Percentiles rank a stretch among this genome's conserved stretches.
Evolutionary conservation across 176 grass and related monocot genomes (phyloP).

Genomic region (Leersia perrieri): DNA sequence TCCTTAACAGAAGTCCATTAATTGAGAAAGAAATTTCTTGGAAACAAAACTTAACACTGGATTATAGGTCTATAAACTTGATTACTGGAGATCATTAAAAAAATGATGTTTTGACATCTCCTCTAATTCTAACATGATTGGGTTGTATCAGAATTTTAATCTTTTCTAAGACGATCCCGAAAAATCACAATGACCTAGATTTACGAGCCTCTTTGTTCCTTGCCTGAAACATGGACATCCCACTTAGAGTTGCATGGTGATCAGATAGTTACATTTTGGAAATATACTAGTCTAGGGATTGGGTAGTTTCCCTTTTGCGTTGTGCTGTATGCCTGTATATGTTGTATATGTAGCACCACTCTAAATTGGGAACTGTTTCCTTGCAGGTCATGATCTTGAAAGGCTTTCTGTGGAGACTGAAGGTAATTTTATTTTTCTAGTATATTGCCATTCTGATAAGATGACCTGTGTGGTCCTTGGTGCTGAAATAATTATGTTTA

Average conservation of each 20-base stretch:
- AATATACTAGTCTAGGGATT: neutral
- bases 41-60: neutral
- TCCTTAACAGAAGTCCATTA: neutral
- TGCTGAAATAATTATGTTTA: neutral
- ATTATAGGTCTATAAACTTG: neutral
- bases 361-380: slow-evolving; percentile 14
- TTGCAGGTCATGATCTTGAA: slow-evolving; percentile 70
- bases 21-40: neutral
- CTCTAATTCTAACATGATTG: neutral
- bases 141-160: neutral
- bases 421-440: slow-evolving; percentile 50
- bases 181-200: neutral
- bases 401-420: slow-evolving; percentile 78
- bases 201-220: neutral
- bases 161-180: neutral
- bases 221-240: neutral
- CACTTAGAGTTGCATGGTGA: neutral
- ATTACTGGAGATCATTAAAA: neutral
- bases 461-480: neutral
- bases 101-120: neutral
- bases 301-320: slow-evolving; percentile 1
- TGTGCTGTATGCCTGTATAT: neutral
- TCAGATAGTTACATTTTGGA: neutral
- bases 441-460: slow-evolving; percentile 14
- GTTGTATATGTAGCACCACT: neutral